Evolutionary conservation across 2,329 filamentous ascomycete species (phyloP).

Genomic region (Sporothrix dimorphospora): DNA sequence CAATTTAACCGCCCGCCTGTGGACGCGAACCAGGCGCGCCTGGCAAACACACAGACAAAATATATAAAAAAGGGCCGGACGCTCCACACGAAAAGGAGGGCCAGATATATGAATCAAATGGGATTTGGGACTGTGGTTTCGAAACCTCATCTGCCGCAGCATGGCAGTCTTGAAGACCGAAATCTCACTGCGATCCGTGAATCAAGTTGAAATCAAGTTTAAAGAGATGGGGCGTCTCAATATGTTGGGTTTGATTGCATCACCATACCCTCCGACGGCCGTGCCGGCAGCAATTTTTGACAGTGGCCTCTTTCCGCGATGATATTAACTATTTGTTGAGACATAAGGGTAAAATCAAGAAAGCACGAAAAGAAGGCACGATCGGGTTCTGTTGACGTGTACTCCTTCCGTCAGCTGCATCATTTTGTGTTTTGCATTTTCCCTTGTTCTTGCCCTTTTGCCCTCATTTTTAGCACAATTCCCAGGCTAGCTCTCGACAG

Average conservation of each 20-base stretch:
- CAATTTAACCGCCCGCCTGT: background rate
- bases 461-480: background rate
- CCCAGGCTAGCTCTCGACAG: background rate
- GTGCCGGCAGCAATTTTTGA: background rate
- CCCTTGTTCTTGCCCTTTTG: background rate
- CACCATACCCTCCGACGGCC: background rate
- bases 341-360: background rate
- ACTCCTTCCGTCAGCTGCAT: background rate
- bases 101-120: background rate
- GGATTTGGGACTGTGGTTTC: background rate
- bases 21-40: background rate
- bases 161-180: background rate
- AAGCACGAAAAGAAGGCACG: background rate
- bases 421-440: background rate
- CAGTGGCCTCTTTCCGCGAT: background rate
- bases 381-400: background rate
- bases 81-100: background rate
- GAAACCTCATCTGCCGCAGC: slow-evolving; percentile 4
- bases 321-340: background rate
- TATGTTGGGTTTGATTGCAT: background rate
- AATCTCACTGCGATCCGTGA: background rate
- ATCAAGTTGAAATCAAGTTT: background rate
- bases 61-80: background rate
- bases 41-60: background rate
- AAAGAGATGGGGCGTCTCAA: background rate